Percentiles rank a stretch among this genome's conserved stretches.
phyloP scores from a whole-genome alignment of 495 filamentous ascomycete species.

The Elasticomyces elasticus region DNA sequence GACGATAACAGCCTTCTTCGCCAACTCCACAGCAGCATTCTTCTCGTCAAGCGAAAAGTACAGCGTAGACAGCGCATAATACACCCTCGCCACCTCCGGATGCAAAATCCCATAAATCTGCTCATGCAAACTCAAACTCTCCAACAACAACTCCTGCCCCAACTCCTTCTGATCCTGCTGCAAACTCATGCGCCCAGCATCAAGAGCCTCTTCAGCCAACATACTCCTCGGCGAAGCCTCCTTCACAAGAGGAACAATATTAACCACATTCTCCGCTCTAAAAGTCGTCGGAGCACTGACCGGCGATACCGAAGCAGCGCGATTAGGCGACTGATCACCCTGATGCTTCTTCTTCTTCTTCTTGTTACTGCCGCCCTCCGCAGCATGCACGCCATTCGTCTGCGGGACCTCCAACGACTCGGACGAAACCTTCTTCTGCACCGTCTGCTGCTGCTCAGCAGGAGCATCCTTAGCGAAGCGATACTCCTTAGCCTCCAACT shows the following conservation, averaged over 20 bases:
- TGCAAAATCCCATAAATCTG: slow-evolving; percentile 98
- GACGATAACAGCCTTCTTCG: slow-evolving; percentile 91
- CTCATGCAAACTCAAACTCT: slow-evolving; percentile 92
- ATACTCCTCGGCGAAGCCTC: slow-evolving; percentile 78
- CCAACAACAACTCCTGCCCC: slow-evolving; percentile 88
- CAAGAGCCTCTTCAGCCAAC: slow-evolving; percentile 88
- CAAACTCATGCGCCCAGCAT: slow-evolving; percentile 89
- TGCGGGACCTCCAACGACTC: slow-evolving; percentile 33
- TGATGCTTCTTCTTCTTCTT: slow-evolving; percentile 79
- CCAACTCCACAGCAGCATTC: slow-evolving; percentile 84
- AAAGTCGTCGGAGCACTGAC: slow-evolving; percentile 54
- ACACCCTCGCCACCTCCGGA: slow-evolving; percentile 90
- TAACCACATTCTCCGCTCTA: slow-evolving; percentile 73
- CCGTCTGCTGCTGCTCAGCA: slow-evolving; percentile 5
- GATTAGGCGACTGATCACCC: slow-evolving; percentile 37
- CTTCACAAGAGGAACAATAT: slow-evolving; percentile 86
- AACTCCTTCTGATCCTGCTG: slow-evolving; percentile 90
- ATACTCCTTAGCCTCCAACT: slow-evolving; percentile 76
- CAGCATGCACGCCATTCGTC: slow-evolving; percentile 35
- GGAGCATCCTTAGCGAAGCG: slow-evolving; percentile 47
- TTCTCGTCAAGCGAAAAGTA: slow-evolving; percentile 96
- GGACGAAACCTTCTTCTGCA: slow-evolving; percentile 15
- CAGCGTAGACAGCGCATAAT: slow-evolving; percentile 87
- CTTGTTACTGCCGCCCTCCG: slow-evolving; percentile 39
- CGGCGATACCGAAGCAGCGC: slow-evolving; percentile 43